A percentile compares a stretch with the other conserved stretches of the same genome.
These are phyloP conservation scores for Babesia ovata DNA, from an alignment of 169 alveolate genomes.

Conservation along the genomic window DNA sequence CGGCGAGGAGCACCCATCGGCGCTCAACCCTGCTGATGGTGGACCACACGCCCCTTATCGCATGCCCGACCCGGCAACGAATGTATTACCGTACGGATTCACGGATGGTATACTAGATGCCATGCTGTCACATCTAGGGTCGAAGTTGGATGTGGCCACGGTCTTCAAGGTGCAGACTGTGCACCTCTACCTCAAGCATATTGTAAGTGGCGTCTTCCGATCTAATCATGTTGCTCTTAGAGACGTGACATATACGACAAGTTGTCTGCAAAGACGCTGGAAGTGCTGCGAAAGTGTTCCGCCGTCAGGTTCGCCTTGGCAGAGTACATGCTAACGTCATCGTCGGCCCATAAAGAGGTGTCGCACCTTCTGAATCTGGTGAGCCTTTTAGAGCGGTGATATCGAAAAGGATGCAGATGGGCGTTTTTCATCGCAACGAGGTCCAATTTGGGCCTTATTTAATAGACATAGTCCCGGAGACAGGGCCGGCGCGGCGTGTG, in stretches of 20 bases:
- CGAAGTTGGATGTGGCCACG: constrained; percentile 61
- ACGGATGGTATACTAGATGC: constrained; percentile 38
- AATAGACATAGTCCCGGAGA: constrained; percentile 61
- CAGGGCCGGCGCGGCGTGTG: neutral
- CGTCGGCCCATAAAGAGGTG: constrained; percentile 57
- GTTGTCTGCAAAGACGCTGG: constrained; percentile 45
- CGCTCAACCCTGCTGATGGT: neutral
- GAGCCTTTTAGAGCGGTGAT: neutral
- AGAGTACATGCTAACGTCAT: constrained; percentile 65
- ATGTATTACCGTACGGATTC: constrained; percentile 17
- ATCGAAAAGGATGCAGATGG: constrained; percentile 16
- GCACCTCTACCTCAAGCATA: constrained; percentile 45
- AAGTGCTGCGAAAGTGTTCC: constrained; percentile 36
- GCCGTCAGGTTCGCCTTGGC: constrained; percentile 50
- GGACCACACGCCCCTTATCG: neutral
- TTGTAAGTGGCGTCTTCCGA: constrained; percentile 13
- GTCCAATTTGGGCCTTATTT: constrained; percentile 68
- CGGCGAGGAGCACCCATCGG: too few species aligned
- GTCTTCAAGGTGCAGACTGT: constrained; percentile 57
- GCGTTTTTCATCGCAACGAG: constrained; percentile 59
- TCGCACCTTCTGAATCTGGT: constrained; percentile 52
- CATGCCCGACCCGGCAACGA: constrained; percentile 18
- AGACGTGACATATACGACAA: constrained; percentile 33
- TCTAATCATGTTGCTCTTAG: neutral
- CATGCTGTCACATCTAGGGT: constrained; percentile 46